Evolutionary conservation across 306 rosid species (phyloP), one percentile per base, ranked within the genome.

Genomic region (Mimosa bimucronata): DNA sequence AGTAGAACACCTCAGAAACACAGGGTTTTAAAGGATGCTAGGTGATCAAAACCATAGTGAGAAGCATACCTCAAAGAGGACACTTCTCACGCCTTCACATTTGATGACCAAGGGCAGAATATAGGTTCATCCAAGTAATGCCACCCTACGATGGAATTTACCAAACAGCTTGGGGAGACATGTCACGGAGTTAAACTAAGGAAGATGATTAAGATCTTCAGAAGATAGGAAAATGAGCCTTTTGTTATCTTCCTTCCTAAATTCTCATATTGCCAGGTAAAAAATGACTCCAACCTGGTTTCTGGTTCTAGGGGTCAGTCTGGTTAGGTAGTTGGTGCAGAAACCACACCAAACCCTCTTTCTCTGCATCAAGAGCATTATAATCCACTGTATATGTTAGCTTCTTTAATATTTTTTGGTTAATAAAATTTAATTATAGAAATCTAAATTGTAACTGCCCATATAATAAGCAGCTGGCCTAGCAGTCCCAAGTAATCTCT

Each of bases 301-400:
- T 85, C 92, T 85, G 91, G 91, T 89, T 93, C 85, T 91, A 92
- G 85, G 92, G 92, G 91, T 89, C 91, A 95, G 77, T 92, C 92
- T 91, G 94, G 89, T 95, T 91, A 93, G 84, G 77, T 82, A 84
- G 88, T 90, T 89, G 96, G 98, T 92, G 96, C 98, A 88, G 88
- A 83, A 89, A 88, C 90, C 87, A 92, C 94, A 92, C 96, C 90
- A 85, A 84, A 88, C 82, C 90, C 89, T 87, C 90, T 84, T 89
- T 86, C 89, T 92, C 99, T 95, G 99, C 99, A 96, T 88, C 93
- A 89, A 89, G 91, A 96, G 93, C 94, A 96, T 87, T 85, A 90
- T 77, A 86, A 86, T 93, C 89, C 88, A 91, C 98, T 80, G 69
- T 71, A 86, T 76, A 75, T 68, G 88, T 93, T 83, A 92, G 89